These are phyloP conservation scores for Xylaria scruposa DNA, from an alignment of 495 filamentous ascomycete genomes.

Conservation along the genomic window DNA sequence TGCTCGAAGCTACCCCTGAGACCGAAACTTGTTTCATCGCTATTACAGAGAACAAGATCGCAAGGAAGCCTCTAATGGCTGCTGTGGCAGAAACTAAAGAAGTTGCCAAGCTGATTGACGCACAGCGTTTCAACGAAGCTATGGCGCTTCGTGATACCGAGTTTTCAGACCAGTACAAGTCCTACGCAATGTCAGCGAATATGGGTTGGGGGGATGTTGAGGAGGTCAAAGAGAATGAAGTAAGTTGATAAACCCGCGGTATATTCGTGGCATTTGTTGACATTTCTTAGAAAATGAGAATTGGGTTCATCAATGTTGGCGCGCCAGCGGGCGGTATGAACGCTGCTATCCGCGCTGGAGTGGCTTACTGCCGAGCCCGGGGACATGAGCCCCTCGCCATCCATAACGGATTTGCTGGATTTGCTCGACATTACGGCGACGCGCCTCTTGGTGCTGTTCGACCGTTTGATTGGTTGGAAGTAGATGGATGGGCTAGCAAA, in stretches of 20 bases:
- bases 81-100: constrained; percentile 85
- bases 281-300: constrained; percentile 74
- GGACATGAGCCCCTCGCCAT: constrained; percentile 92
- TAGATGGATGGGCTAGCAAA: constrained; percentile 92
- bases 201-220: constrained; percentile 52
- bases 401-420: constrained; percentile 96
- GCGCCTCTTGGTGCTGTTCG: constrained; percentile 82
- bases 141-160: constrained; percentile 90
- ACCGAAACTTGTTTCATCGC: constrained; percentile 94
- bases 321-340: constrained; percentile 99
- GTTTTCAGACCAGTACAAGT: constrained; percentile 90
- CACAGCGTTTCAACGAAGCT: constrained; percentile 80
- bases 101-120: constrained; percentile 79
- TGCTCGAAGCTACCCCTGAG: constrained; percentile 88
- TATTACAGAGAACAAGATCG: constrained; percentile 97
- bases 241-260: constrained; percentile 42
- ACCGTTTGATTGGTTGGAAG: constrained; percentile 88
- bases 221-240: constrained; percentile 74
- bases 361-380: constrained; percentile 93
- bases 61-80: constrained; percentile 84
- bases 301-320: constrained; percentile 96
- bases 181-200: constrained; percentile 86
- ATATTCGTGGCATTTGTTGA: constrained; percentile 32
- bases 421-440: constrained; percentile 88
- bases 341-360: constrained; percentile 90